phyloP scores from a whole-genome alignment of 805 yeast genomes.

The Schizosaccharomyces octosporus region DNA sequence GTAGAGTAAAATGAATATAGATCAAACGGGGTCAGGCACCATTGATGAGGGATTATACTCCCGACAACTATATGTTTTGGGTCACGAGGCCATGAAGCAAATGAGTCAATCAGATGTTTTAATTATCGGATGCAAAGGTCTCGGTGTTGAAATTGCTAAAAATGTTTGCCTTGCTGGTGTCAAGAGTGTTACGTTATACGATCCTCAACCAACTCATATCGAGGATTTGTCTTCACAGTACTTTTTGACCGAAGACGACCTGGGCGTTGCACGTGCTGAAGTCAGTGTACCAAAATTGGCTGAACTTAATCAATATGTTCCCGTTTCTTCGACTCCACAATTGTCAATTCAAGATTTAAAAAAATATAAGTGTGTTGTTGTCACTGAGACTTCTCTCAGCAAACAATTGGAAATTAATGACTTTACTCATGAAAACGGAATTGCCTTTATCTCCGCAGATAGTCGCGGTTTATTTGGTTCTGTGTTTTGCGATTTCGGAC shows the following conservation, averaged over 20 bases:
- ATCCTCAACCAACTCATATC: constrained; percentile 42
- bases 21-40: constrained; percentile 6
- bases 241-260: constrained; percentile 42
- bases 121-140: constrained; percentile 68
- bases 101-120: constrained; percentile 89
- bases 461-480: constrained; percentile 72
- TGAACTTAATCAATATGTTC: constrained; percentile 78
- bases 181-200: constrained; percentile 65
- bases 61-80: constrained; percentile 84
- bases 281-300: constrained; percentile 44
- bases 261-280: constrained; percentile 56
- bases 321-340: constrained; percentile 39
- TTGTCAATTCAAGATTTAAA: constrained; percentile 30
- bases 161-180: constrained; percentile 95
- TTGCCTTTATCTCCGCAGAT: constrained; percentile 62
- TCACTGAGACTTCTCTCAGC: constrained; percentile 51
- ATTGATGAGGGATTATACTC: constrained; percentile 91
- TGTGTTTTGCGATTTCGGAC: constrained; percentile 78
- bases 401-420: constrained; percentile 53
- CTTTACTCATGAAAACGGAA: constrained; percentile 45
- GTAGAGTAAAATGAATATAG: background rate
- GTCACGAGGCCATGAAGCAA: constrained; percentile 93
- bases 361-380: constrained; percentile 54
- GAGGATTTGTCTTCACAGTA: constrained; percentile 67
- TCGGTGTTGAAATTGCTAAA: constrained; percentile 83